Base-by-base conservation (phyloP, 805 yeast genomes). In the Wickerhamomyces canadensis region DNA sequence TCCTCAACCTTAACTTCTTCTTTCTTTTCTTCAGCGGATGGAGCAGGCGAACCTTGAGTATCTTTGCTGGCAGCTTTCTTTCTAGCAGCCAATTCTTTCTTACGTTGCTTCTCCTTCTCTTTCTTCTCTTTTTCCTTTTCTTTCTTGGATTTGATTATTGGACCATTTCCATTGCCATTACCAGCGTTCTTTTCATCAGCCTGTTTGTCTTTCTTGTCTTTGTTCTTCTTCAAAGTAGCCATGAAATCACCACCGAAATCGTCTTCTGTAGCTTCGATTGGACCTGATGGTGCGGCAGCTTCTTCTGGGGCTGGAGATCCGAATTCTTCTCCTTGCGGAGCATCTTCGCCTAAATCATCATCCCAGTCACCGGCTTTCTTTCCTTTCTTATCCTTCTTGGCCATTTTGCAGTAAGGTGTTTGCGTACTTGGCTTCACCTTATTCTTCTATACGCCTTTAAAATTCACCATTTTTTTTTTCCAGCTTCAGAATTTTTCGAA, bases 121-220 rank as follows among this genome's bases (percentile, higher is more conserved):
- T 91, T 95, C 78, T 85, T 86, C 63, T 93, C 95, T 68, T 81
- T 89, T 67, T 91, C 94, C 65, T 84, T 84, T 56, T 84, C 98
- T 65, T 91, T 88, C 75, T 91, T 93, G 40, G 91, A 78, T 63
- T 89, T 87, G 56, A 88, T 70, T 47, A 78, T 74, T 33, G 91
- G 87, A 22, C 76, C 87, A 23, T 58, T 64, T 34, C 71, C 76
- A 34, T 67, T 61, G 36, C 61, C 58, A 42, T 67, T 65, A n/a
- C 23, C 23, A 22, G 36, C 39, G 11, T 60, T 65, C 44, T 74
- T 73, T 37, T 74, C 75, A 50, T 76, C 79, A 43, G 77, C 80
- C 42, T 72, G 78, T 61, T 78, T 79, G 32, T 72, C 80, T 48
- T 76, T 79, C 73, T 84, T 85, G 61, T 76, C 75, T 65, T 85